phyloP scores from a whole-genome alignment of 352 stramenopile genomes.

The Phytophthora macrochlamydospora region DNA sequence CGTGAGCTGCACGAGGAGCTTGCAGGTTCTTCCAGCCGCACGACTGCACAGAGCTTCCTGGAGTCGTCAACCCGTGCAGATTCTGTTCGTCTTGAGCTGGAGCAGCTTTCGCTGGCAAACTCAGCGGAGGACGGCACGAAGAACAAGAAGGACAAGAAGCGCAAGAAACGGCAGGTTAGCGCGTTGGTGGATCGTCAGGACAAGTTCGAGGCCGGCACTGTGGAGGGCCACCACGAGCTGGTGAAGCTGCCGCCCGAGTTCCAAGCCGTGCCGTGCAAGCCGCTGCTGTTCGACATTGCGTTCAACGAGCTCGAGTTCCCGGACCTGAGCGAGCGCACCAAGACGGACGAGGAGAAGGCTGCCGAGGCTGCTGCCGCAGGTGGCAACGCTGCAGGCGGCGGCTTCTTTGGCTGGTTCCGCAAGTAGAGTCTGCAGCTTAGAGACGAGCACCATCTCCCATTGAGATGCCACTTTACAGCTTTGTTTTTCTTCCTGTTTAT shows the following conservation, averaged over 20 bases:
- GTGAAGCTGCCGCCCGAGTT: constrained; percentile 72
- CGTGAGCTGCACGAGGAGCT: constrained; percentile 67
- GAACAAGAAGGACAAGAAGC: constrained; percentile 47
- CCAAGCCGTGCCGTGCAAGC: constrained; percentile 71
- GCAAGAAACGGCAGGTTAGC: constrained; percentile 43
- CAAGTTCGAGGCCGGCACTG: constrained; percentile 41
- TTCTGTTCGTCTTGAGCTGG: constrained; percentile 65
- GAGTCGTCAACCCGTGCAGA: constrained; percentile 61
- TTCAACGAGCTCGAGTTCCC: constrained; percentile 86
- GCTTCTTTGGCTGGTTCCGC: constrained; percentile 85
- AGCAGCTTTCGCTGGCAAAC: constrained; percentile 52
- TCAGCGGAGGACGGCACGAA: constrained; percentile 63
- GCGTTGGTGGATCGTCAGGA: constrained; percentile 43
- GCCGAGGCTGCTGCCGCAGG: constrained; percentile 46
- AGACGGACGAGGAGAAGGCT: constrained; percentile 76
- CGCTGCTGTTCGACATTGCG: constrained; percentile 82
- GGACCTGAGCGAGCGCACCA: constrained; percentile 75
- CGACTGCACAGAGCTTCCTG: constrained; percentile 75
- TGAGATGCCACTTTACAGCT: no score
- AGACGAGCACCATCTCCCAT: background rate
- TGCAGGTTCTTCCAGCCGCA: constrained; percentile 65
- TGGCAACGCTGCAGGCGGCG: constrained; percentile 33
- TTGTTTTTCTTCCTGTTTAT: background rate
- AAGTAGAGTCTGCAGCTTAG: constrained; percentile 40
- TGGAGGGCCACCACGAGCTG: constrained; percentile 64